Percentiles rank a stretch among this genome's conserved stretches.
These are phyloP conservation scores for Pestalotiopsis sp. DNA, from an alignment of 2,329 filamentous ascomycete genomes.

Conservation along the genomic window DNA sequence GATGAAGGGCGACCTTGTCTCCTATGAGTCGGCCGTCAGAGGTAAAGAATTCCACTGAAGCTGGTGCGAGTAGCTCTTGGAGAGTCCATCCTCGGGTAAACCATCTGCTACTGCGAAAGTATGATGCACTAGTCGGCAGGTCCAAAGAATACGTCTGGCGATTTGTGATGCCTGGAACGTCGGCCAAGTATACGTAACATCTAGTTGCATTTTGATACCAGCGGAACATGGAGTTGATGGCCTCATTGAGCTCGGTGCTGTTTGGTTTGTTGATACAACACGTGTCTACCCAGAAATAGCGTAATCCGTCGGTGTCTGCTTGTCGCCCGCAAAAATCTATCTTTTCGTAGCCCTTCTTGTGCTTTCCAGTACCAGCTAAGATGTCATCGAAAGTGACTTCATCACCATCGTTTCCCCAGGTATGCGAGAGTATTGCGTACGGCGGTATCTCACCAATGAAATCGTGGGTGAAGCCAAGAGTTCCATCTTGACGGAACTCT, in stretches of 20 bases:
- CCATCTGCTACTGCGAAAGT: conserved; percentile 10
- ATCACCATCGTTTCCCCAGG: conserved; percentile 13
- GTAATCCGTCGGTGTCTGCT: conserved; percentile 11
- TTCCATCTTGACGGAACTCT: not conserved
- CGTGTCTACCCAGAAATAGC: conserved; percentile 7
- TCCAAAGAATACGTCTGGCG: not conserved
- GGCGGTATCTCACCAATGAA: not conserved
- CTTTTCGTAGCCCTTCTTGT: conserved; percentile 14
- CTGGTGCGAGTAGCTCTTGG: conserved; percentile 22
- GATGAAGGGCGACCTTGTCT: conserved; percentile 23
- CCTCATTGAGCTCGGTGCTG: not conserved
- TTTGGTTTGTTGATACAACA: conserved; percentile 11
- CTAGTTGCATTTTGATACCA: conserved; percentile 5
- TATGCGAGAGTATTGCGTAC: conserved; percentile 21
- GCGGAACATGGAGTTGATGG: conserved; percentile 15
- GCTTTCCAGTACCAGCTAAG: conserved; percentile 3
- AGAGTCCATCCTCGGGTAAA: conserved; percentile 8
- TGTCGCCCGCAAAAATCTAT: conserved; percentile 15
- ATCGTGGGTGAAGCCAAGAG: not conserved
- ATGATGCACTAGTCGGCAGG: no score
- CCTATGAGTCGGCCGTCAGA: conserved; percentile 23
- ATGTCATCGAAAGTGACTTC: conserved; percentile 17
- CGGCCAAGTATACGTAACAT: conserved; percentile 17
- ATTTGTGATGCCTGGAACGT: not conserved
- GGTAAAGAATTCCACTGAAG: conserved; percentile 29